Evolutionary conservation across 192 early-diverging fungal genomes (phyloP), one percentile per base, ranked within the genome.

Genomic region (Coemansia umbellata): DNA sequence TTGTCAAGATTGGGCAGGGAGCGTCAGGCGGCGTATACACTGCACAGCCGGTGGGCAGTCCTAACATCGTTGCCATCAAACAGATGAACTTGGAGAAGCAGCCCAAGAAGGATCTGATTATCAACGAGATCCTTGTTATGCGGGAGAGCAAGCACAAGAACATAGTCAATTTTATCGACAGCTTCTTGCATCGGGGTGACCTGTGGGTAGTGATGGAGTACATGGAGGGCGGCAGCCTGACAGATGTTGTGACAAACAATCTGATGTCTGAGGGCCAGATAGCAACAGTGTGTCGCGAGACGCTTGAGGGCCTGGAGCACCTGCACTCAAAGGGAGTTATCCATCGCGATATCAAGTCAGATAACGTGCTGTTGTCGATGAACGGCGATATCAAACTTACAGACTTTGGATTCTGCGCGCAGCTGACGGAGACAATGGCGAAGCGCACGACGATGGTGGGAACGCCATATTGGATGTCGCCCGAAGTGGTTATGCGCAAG

Each of bases 391-490:
- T 95, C 59, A 95, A 92, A 64, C 78, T 90, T 69, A 91, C 85
- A 42, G 92, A 94, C 60, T 94, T 94, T 59, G 92, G 92, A 8
- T 94, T 92, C 78, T 93, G 87, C 63, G 92, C 92, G 8, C 84
- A 91, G 71, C 69, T 94, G 28, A 86, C 85, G 7, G 90, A 88
- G 28, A 80, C 74, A 50, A 79, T 84, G 64, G 83, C 82, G 60
- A 91, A 91, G 74, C 84, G 92, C 56, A 84, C 83, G 0, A 93
- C 87, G 7, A 85, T 89, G 82, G 91, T 84, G 7, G 90, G 85
- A 31, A 95, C 93, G 23, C 90, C 92, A 7, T 97, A 91, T 80
- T 95, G 94, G 94, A 98, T 98, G 95, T 91, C 95, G 13, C 95
- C 95, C 19, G 95, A 98, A 70, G 93, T 98, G 2, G 91, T 98